Conservation (phyloP, 2,329 filamentous ascomycete genomes). For the Pyrenophora tritici-repentis region DNA sequence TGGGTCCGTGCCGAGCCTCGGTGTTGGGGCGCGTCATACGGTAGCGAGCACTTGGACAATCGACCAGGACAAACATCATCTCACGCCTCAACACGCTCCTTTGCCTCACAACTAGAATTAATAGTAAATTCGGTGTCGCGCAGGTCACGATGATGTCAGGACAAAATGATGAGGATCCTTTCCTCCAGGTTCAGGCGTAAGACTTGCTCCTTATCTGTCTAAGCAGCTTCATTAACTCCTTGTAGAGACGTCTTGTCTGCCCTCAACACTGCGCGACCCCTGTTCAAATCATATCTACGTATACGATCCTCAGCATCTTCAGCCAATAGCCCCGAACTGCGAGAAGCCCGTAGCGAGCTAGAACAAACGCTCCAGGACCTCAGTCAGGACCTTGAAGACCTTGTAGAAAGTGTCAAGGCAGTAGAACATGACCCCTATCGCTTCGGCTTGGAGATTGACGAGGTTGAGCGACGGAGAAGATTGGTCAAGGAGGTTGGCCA, state of each 20-base stretch:
- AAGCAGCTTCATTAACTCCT: constrained; percentile 27
- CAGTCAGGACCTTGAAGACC: constrained; percentile 83
- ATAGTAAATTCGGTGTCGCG: constrained; percentile 8
- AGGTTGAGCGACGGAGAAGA: constrained; percentile 77
- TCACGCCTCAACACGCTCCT: constrained; percentile 9
- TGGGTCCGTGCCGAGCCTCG: constrained; percentile 19
- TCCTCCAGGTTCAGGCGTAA: constrained; percentile 56
- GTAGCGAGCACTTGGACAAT: constrained; percentile 10
- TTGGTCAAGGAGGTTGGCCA: constrained; percentile 87
- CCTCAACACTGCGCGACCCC: constrained; percentile 77
- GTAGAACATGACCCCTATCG: constrained; percentile 85
- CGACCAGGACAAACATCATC: not conserved
- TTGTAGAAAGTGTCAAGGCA: constrained; percentile 82
- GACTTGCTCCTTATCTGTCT: constrained; percentile 10
- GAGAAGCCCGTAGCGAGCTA: constrained; percentile 73
- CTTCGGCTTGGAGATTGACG: constrained; percentile 82
- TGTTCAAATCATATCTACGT: constrained; percentile 93
- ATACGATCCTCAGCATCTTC: constrained; percentile 84
- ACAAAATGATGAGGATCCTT: constrained; percentile 53
- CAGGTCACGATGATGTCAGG: constrained; percentile 44
- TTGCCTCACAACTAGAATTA: not conserved
- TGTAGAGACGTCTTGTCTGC: constrained; percentile 84
- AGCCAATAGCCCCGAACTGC: constrained; percentile 66
- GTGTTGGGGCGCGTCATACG: constrained; percentile 14
- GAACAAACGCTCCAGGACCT: constrained; percentile 74